Evolutionary conservation across 129 eudicot genomes (phyloP), one percentile per base, ranked within the genome.

Genomic region (Rutidosis leptorrhynchoides): DNA sequence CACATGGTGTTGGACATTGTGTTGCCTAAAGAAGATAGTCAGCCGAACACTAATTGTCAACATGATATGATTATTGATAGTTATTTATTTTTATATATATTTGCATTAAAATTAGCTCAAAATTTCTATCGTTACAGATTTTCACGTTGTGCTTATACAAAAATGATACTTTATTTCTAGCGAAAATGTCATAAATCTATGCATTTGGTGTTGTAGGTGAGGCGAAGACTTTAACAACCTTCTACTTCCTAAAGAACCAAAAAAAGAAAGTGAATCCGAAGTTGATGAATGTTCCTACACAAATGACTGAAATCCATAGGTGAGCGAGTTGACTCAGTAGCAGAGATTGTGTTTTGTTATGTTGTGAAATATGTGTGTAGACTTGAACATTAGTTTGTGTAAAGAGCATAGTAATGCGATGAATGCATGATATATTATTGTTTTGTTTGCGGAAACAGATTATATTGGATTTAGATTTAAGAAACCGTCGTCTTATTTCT

Each of bases 291-390:
- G 49, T 23, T 8, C 46, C n/a, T 40, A 11, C n/a, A 12, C 46
- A 40, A 37, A 35, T 68, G 64, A 55, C 65, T 9, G 52, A 72
- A 35, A 23, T 14, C 42, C n/a, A n/a, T 6, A 64, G 69, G 55
- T 43, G 37, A 64, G 54, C 42, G 33, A 64, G 49, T 17, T 35
- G 8, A 59, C n/a, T 16, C 23, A 23, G 40, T 6, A 40, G 45
- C 49, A 27, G 30, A 54, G 48, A 70, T 55, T 73, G 19, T 73
- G 71, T 73, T 72, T 56, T 64, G 67, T 74, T 30, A 24, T 66
- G 73, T 9, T 74, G 68, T 74, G 55, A 52, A 56, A 74, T 65
- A 56, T 59, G 58, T 58, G 66, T 70, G 45, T 70, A 68, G 64
- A 35, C 42, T 42, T 57, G 74, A 28, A 28, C 43, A 27, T 46